Base-by-base conservation (phyloP, 495 filamentous ascomycete genomes). In the Chaetomium tenue region DNA sequence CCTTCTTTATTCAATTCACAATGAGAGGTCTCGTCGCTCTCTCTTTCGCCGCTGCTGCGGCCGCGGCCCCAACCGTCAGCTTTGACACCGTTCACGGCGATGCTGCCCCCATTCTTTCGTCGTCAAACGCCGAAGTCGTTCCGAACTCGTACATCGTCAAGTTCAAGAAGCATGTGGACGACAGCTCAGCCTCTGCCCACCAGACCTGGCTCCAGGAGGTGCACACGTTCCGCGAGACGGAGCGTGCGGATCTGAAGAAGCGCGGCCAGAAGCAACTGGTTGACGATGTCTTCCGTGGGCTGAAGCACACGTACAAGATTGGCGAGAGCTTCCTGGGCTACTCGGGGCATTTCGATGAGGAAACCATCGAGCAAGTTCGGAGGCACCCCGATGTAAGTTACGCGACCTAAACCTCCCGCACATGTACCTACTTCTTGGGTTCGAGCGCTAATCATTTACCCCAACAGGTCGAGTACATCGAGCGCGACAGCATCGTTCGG, bases 271-370 rank as follows among this genome's bases (percentile, higher is more conserved):
- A 91, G 66, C 88, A 89, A 23, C 75, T 93, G 48, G 80, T 80
- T 26, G 82, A 85, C 63, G 87, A 90, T 48, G 78, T 88, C 70
- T 96, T 91, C 77, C 83, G 82, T 57, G 95, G 95, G 57, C 76
- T 99, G 60, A 97, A 94, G 85, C 91, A 97, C 78, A 97, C 93
- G 47, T 94, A 93, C 80, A 90, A 95, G 81, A 89, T 98, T 63
- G 89, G 88, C 70, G 88, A 87, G 59, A 83, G 83, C 50, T 83
- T 98, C 76, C 74, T 94, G 52, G 95, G 95, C 63, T 99, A 99
- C 78, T 87, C 93, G 44, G 95, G 95, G 65, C 90, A 97, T 79
- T 99, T 99, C 76, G 91, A 95, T 78, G 92, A 97, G 67, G 84
- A 87, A 56, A 85, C 89, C 64, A 93, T 99, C 69, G 93, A 97